These are phyloP conservation scores for Podospora pseudoanserina DNA, from an alignment of 495 filamentous ascomycete genomes.

Conservation along the genomic window DNA sequence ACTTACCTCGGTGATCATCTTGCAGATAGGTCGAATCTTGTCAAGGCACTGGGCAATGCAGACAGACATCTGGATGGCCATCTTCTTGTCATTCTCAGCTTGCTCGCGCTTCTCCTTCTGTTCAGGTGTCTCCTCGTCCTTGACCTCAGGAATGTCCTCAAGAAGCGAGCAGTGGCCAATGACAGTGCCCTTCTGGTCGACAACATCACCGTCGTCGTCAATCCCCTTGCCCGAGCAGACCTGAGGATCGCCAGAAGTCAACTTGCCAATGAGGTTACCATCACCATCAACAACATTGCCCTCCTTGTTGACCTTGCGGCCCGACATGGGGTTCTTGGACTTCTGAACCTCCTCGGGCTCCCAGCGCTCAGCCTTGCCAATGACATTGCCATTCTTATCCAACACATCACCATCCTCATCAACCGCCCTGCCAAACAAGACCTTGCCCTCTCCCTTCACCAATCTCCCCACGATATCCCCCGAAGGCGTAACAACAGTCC, in stretches of 20 bases:
- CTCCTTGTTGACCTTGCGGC: constrained; percentile 73
- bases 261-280: constrained; percentile 74
- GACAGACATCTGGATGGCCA: constrained; percentile 71
- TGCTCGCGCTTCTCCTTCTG: constrained; percentile 53
- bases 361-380: constrained; percentile 81
- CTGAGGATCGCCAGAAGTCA: constrained; percentile 69
- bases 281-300: constrained; percentile 79
- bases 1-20: constrained; percentile 65
- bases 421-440: constrained; percentile 68
- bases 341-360: constrained; percentile 71
- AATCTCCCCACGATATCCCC: constrained; percentile 73
- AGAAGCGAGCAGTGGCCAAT: constrained; percentile 78
- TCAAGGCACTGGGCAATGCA: constrained; percentile 79
- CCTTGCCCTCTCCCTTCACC: constrained; percentile 65
- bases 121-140: constrained; percentile 39
- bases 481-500: constrained; percentile 58
- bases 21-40: constrained; percentile 77
- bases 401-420: constrained; percentile 81
- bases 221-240: constrained; percentile 73
- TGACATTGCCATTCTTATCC: constrained; percentile 76
- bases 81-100: constrained; percentile 63
- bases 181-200: constrained; percentile 76
- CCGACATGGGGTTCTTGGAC: constrained; percentile 58
- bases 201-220: constrained; percentile 80
- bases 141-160: constrained; percentile 62